Evolutionary conservation across 176 grass and related monocot genomes (phyloP), one percentile per base, ranked within the genome.

Genomic region (Oryza nivara): DNA sequence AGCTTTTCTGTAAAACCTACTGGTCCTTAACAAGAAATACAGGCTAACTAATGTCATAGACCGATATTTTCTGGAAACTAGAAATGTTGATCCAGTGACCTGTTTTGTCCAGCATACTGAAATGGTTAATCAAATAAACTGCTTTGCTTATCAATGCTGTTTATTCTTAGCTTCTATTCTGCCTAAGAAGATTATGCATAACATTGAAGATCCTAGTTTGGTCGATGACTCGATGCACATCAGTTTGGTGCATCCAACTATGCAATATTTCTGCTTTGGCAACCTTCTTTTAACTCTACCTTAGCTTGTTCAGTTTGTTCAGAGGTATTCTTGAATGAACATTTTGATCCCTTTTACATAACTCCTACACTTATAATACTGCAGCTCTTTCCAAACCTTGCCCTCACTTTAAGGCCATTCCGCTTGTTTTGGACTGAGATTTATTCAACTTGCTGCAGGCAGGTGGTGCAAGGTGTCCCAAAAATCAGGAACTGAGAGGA

Each of bases 401-500:
- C 23, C 23, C 68, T 61, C 10, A 49, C n/a, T 22, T 38, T 28
- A 68, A 61, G 4, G 17, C 49, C 52, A 28, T 26, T 40, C 46
- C 15, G 22, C 79, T 20, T 9, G 8, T 71, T 6, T 43, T 4
- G 36, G 13, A 23, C 13, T 71, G 49, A 43, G 32, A 26, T 19
- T 22, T 83, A 17, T 65, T 65, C 74, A 63, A 61, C 32, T 54
- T 76, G 56, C 26, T 1, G 8, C 45, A 56, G 46, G 8, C 45
- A 56, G 46, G 73, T 67, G 61, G 11, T 22, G 4, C 0, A 49
- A 56, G 73, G n/a, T 58, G 46, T 28, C 22, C 65, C 47, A 60
- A 77, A 77, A 15, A 77, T 69, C 73, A 69, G 72, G 72, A 84
- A 85, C 28, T 22, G 73, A 77, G 64, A 43, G 73, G 65, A 77